Evolutionary conservation across 176 grass and related monocot species (phyloP), one percentile per base, ranked within the genome.

Genomic region (Aegilops sharonensis): DNA sequence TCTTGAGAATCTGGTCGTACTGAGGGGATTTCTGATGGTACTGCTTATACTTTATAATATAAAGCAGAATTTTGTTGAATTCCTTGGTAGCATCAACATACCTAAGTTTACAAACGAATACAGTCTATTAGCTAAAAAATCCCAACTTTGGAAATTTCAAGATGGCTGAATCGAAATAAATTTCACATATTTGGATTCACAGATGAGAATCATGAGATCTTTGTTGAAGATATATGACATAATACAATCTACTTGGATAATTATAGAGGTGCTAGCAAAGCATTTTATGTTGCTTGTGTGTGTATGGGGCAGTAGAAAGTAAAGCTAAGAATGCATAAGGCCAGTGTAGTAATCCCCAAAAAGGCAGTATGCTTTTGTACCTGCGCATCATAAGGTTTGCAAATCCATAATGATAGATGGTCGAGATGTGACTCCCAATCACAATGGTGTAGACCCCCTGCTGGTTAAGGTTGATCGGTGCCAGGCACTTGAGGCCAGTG

Each of bases 381-480:
- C 94, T 99, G 86, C 94, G 92, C 74, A 99, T 66, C 97, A 99
- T 93, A 45, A 99, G 88, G 76, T 87, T 99, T 24, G 97, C 94
- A 5, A 99, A 99, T 2, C 97, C 97, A 37, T 94, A 99, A 76
- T 99, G 97, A 81, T 99, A 99, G 84, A 99, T 99, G 4, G 94
- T 94, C 21, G 94, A 94, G 69, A 99, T 96, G 86, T 99, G 94
- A 60, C 97, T 99, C 48, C 97, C 97, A 18, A 99, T 96, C 31
- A 99, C 92, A 90, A 68, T 96, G 24, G 90, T 99, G 87, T 99
- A 99, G 75, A 99, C 97, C 59, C 97, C 97, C 83, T 99, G 97
- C 84, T 99, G 97, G 83, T 84, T 94, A 64, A 99, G 90, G 83
- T 99, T 94, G 11, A 99, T 94, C 0, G 97, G 94, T 1, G 90